Evolutionary conservation across 2,329 filamentous ascomycete species (phyloP).

Genomic region (Claviceps spartinae): DNA sequence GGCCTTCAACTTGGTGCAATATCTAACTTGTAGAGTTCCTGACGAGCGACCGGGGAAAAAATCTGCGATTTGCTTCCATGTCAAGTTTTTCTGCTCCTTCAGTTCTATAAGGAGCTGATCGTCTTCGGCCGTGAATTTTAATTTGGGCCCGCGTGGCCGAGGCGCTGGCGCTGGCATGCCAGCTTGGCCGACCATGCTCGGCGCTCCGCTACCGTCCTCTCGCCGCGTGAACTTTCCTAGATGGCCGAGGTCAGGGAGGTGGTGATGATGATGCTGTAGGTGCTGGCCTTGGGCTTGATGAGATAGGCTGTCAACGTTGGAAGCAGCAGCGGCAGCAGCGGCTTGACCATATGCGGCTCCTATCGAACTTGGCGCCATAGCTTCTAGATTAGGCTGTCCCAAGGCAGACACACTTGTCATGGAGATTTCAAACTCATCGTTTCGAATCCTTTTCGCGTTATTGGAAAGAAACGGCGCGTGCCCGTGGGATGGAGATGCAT

Average conservation of each 20-base stretch:
- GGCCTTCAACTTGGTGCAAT: slow-evolving; percentile 88
- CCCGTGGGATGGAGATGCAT: slow-evolving; percentile 26
- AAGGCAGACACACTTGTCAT: slow-evolving; percentile 37
- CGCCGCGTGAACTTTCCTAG: slow-evolving; percentile 54
- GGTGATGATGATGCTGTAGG: slow-evolving; percentile 70
- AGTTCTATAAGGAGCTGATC: slow-evolving; percentile 77
- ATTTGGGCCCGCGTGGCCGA: slow-evolving; percentile 70
- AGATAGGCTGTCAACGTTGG: slow-evolving; percentile 2
- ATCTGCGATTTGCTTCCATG: slow-evolving; percentile 95
- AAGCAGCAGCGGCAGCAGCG: slow-evolving; percentile 18
- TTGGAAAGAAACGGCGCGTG: slow-evolving; percentile 18
- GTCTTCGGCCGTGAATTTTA: slow-evolving; percentile 89
- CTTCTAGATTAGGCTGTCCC: slow-evolving; percentile 40
- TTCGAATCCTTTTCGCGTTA: slow-evolving; percentile 38
- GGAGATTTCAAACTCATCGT: slow-evolving; percentile 45
- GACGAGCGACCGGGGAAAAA: slow-evolving; percentile 88
- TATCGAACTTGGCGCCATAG: slow-evolving; percentile 39
- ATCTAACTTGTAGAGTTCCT: slow-evolving; percentile 82
- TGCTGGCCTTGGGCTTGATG: slow-evolving; percentile 7
- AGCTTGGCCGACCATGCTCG: slow-evolving; percentile 73
- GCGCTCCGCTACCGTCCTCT: slow-evolving; percentile 48
- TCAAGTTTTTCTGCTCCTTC: slow-evolving; percentile 88
- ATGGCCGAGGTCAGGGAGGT: slow-evolving; percentile 59
- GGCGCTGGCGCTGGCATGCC: slow-evolving; percentile 79
- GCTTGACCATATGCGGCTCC: slow-evolving; percentile 37